These are phyloP conservation scores for Dactylonectria macrodidyma DNA, from an alignment of 2,329 filamentous ascomycete genomes.

Conservation along the genomic window DNA sequence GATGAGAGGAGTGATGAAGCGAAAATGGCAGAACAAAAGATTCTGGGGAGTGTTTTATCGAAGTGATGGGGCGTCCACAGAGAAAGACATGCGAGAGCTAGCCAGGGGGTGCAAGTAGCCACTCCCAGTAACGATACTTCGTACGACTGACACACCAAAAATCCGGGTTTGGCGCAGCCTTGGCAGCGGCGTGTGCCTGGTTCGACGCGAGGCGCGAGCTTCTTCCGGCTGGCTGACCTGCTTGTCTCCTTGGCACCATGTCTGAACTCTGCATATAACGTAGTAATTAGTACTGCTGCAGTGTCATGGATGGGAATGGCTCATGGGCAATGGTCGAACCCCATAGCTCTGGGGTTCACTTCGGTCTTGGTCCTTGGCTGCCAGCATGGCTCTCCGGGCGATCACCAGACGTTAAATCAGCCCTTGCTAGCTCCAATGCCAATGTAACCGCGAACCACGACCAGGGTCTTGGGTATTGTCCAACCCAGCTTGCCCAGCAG, in stretches of 20 bases:
- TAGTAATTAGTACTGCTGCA: not conserved
- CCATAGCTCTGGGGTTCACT: constrained; percentile 6
- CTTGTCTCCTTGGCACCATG: not conserved
- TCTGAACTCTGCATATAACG: not conserved
- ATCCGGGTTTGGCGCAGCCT: constrained; percentile 26
- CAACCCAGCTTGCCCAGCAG: constrained; percentile 28
- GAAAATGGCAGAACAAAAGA: constrained; percentile 44
- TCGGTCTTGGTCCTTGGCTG: not conserved
- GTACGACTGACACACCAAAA: constrained; percentile 23
- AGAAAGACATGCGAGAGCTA: constrained; percentile 34
- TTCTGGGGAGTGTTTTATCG: constrained; percentile 37
- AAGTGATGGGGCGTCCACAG: constrained; percentile 36
- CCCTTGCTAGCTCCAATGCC: constrained; percentile 42
- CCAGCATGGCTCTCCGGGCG: constrained; percentile 28
- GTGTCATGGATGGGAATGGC: constrained; percentile 3
- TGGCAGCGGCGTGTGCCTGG: constrained; percentile 23
- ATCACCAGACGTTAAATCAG: constrained; percentile 34
- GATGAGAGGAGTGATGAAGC: constrained; percentile 36
- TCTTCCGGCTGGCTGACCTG: constrained; percentile 7
- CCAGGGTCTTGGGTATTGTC: constrained; percentile 35
- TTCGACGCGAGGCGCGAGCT: constrained; percentile 24
- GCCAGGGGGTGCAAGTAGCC: constrained; percentile 31
- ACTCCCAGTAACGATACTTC: constrained; percentile 34
- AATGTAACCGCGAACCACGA: constrained; percentile 40
- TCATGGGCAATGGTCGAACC: constrained; percentile 16